These are phyloP conservation scores for Coemansia sp. DNA, from an alignment of 192 early-diverging fungal species.

Conservation along the genomic window DNA sequence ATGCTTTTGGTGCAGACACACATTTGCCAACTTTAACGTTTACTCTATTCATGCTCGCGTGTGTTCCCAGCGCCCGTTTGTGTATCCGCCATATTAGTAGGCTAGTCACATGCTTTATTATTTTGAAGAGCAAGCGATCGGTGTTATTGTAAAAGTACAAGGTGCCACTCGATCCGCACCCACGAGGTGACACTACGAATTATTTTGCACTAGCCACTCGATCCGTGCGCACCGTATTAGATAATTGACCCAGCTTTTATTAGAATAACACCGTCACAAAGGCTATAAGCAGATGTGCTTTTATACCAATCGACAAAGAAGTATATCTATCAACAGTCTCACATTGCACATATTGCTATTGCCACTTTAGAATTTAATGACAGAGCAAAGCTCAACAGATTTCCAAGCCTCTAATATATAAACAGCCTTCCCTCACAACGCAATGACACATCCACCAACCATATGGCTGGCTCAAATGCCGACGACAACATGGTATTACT, in stretches of 20 bases:
- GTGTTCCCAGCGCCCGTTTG: slow-evolving; percentile 32
- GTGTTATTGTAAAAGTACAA: too few species aligned
- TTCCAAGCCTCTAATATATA: too few species aligned
- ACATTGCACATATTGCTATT: background rate
- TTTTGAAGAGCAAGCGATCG: background rate
- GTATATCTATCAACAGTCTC: background rate
- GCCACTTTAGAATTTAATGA: too few species aligned
- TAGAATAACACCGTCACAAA: background rate
- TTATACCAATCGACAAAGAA: background rate
- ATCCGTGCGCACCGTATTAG: background rate
- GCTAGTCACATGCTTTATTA: background rate
- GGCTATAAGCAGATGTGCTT: background rate
- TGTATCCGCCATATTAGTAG: slow-evolving; percentile 27
- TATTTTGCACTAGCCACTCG: background rate
- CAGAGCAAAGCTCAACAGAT: too few species aligned
- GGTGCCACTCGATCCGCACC: too few species aligned
- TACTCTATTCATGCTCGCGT: slow-evolving; percentile 27
- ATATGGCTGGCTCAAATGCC: too few species aligned
- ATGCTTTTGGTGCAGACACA: slow-evolving; percentile 35
- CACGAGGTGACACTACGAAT: too few species aligned
- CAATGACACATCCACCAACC: too few species aligned
- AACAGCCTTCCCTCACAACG: too few species aligned
- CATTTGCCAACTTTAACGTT: slow-evolving; percentile 14
- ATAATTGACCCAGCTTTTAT: too few species aligned
- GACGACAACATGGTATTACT: too few species aligned